Evolutionary conservation across 2,329 filamentous ascomycete species (phyloP), one percentile per base, ranked within the genome.

Genomic region (Stagonosporopsis chrysanthemi): DNA sequence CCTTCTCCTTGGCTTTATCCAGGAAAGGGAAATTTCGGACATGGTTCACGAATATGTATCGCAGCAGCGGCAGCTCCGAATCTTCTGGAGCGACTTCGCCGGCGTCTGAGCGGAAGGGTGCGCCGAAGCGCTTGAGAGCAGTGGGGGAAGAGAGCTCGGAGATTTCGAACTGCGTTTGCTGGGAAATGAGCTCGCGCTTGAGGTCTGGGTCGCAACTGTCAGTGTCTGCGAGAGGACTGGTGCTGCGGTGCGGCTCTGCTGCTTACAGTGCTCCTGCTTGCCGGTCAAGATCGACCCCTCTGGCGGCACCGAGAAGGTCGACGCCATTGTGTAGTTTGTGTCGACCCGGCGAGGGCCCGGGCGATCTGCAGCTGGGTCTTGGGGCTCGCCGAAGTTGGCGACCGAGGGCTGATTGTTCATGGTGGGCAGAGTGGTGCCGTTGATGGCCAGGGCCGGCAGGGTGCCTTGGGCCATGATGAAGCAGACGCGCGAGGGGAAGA

Each of bases 41-140:
- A 87, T 98, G 93, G 74, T 98, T 90, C 52, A 98, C 95, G 74
- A 99, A 99, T 72, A 99, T 97, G 80, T 95, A 98, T 64, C 95
- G 87, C 60, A 99, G 82, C 61, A 99, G 90, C 17, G 95, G 95
- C 26, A 99, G 83, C 68, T 98, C 94, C 2, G 93, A 97, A 73
- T 99, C 92, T 58, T 96, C 85, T 14, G 95, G 95, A 4, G 92
- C 89, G 23, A 99, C 90, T 77, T 99, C 95, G 62, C 95, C 95
- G 59, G 90, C 88, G 50, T 97, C 91, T 43, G 93, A 97, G 74
- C 87, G 90, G 81, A 99, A 99, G 0, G 95, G 95, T 6, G 95
- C 94, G 58, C 95, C 95, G 76, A 99, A 99, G 67, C 95, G 88
- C 72, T 92, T 92, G 47, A 99, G 85, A 48, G 95, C 95, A 2